Percentiles rank a stretch among this genome's conserved stretches.
phyloP scores from a whole-genome alignment of 805 yeast species.

The Candida insectorum region DNA sequence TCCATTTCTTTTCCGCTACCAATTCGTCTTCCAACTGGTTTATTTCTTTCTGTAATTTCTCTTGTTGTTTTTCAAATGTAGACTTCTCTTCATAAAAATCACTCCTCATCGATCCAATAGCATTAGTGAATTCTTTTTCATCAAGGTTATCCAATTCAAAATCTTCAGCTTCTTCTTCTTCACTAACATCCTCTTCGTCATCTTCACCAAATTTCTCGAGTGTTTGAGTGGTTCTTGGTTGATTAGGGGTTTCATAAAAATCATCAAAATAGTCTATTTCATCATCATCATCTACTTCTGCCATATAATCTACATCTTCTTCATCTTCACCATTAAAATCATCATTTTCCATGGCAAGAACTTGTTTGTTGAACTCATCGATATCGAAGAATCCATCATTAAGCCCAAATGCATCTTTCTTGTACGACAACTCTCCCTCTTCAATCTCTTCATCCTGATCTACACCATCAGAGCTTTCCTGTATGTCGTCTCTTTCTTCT shows the following conservation, averaged over 20 bases:
- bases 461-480: conserved; percentile 20
- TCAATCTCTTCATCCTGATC: conserved; percentile 15
- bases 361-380: conserved; percentile 77
- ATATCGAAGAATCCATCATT: conserved; percentile 84
- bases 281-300: conserved; percentile 48
- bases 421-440: conserved; percentile 14
- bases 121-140: conserved; percentile 61
- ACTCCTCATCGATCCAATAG: conserved; percentile 57
- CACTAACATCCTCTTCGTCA: conserved; percentile 28
- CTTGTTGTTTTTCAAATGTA: conserved; percentile 80
- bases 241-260: conserved; percentile 52
- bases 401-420: conserved; percentile 58
- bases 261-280: conserved; percentile 62
- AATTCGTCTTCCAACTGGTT: conserved; percentile 78
- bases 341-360: conserved; percentile 51
- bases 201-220: conserved; percentile 11
- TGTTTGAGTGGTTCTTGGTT: conserved; percentile 12
- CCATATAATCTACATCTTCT: conserved; percentile 35
- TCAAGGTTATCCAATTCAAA: conserved; percentile 28
- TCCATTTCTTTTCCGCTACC: conserved; percentile 89
- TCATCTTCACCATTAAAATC: conserved; percentile 28
- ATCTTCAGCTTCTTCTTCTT: conserved; percentile 26
- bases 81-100: conserved; percentile 62
- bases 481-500: conserved; percentile 2
- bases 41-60: conserved; percentile 72